Base-by-base conservation (phyloP, 805 yeast genomes). In the Wickerhamomyces pijperi region DNA sequence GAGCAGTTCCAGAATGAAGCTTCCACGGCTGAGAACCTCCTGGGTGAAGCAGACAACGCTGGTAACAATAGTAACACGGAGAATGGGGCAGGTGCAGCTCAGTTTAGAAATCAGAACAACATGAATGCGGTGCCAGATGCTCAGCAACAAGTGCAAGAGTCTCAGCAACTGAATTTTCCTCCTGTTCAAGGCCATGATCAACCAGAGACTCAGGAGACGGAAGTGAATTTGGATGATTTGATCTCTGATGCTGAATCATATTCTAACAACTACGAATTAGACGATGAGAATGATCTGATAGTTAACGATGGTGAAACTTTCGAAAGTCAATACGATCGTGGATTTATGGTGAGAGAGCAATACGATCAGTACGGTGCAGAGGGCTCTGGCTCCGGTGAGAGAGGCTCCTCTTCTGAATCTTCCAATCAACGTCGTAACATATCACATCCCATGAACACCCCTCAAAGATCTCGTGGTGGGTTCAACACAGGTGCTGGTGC, bases 201-300 rank as follows among this genome's bases (percentile, higher is more conserved):
- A 21, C 25, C 25, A 6, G 46, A 40, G 12, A 39, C 41, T 11
- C 46, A 45, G 3, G 46, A 44, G 6, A 46, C 44, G 4, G 48
- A 40, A 5, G 43, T 43, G 12, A 43, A 50, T 46, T 50, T 69
- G 35, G 80, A 75, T 53, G 76, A 67, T 5, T 63, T 64, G 3
- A 49, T 72, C 4, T 64, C 68, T 1, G 61, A 67, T 42, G 67
- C 65, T 9, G 70, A 65, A 42, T 59, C 55, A 21, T 51, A 49
- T 33, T 54, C 61, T 1, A 66, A 61, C 25, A 68, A 63, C 37
- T 60, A 59, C 16, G 63, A 55, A 23, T 55, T 53, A 19, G 59
- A 59, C 21, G 57, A 48, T 32, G 67, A 58, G 23, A 55, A 55
- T 32, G 60, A 53, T 11, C n/a, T 25, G 29, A 56, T 20, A 3